Percentiles rank a stretch among this genome's conserved stretches.
Evolutionary conservation across 306 rosid species (phyloP).

Genomic region (Pyrus betulifolia): DNA sequence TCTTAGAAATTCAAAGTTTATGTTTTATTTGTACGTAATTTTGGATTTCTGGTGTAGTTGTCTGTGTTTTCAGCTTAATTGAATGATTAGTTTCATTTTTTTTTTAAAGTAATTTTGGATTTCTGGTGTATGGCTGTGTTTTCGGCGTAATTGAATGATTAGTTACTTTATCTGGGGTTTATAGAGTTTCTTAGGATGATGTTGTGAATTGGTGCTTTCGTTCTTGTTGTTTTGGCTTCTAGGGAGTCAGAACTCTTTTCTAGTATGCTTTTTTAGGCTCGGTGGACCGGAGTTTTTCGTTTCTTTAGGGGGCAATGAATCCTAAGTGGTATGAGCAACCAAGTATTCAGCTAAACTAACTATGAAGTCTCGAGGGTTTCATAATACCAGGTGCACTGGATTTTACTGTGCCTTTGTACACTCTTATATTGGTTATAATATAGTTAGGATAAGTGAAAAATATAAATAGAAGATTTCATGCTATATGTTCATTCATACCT

Average conservation of each 20-base stretch:
- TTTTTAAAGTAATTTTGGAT: slow-evolving; percentile 6
- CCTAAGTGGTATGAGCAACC: neutral
- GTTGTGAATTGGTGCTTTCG: slow-evolving; percentile 2
- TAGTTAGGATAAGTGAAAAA: neutral
- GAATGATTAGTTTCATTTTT: slow-evolving; percentile 4
- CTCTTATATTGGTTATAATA: neutral
- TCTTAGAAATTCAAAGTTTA: neutral
- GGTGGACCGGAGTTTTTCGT: neutral
- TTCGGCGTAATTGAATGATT: slow-evolving; percentile 23
- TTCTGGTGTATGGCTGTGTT: slow-evolving; percentile 1
- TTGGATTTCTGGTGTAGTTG: slow-evolving; percentile 7
- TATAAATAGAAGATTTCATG: neutral
- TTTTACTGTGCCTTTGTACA: neutral
- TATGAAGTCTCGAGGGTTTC: neutral
- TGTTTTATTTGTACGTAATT: slow-evolving; percentile 3
- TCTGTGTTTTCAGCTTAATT: slow-evolving; percentile 16
- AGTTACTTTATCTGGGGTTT: slow-evolving; percentile 9
- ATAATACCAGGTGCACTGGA: neutral
- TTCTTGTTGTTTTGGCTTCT: slow-evolving; percentile 17
- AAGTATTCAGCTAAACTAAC: neutral
- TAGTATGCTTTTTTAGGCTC: slow-evolving; percentile 7
- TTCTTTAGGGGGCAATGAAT: neutral
- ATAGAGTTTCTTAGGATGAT: slow-evolving; percentile 1
- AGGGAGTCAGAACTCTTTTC: neutral
- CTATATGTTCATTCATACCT: neutral